phyloP scores from a whole-genome alignment of 768 basidiomycete species.

The Paxillus rubicundulus region DNA sequence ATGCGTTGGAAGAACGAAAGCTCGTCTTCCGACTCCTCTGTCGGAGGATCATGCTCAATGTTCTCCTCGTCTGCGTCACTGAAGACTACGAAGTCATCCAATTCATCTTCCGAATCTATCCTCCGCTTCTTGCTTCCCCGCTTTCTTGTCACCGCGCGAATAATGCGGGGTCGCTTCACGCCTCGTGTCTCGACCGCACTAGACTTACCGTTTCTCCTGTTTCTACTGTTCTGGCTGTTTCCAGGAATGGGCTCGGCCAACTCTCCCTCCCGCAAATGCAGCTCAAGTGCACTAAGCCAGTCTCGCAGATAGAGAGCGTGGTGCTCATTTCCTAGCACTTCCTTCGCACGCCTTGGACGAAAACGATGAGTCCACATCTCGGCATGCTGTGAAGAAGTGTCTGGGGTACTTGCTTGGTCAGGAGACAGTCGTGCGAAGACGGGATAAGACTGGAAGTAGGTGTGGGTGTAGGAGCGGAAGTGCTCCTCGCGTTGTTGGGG shows the following conservation, averaged over 20 bases:
- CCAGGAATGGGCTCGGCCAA: conserved; percentile 3
- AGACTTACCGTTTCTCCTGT: conserved; percentile 21
- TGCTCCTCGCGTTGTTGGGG: conserved; percentile 14
- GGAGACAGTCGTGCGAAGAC: conserved; percentile 44
- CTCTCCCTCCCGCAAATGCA: conserved; percentile 39
- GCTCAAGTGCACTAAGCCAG: conserved; percentile 72
- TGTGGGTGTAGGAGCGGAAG: conserved; percentile 8
- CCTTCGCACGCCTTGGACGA: conserved; percentile 67
- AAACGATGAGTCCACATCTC: conserved; percentile 73
- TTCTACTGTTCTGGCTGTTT: conserved; percentile 4
- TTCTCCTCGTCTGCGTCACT: conserved; percentile 34
- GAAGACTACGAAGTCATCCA: conserved; percentile 56
- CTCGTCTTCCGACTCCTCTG: conserved; percentile 40
- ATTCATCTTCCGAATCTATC: conserved; percentile 52
- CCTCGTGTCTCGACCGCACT: conserved; percentile 34
- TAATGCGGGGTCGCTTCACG: conserved; percentile 56
- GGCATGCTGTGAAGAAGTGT: conserved; percentile 23
- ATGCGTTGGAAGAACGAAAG: conserved; percentile 27
- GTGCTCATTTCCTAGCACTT: conserved; percentile 76
- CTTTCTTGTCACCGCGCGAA: conserved; percentile 50
- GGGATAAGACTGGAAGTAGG: conserved; percentile 42
- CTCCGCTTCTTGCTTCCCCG: conserved; percentile 53
- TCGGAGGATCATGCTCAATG: conserved; percentile 24
- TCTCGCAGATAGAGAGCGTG: conserved; percentile 70
- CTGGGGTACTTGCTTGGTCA: conserved; percentile 4